Conservation (phyloP, 768 basidiomycete species). For the Terana coerulea region DNA sequence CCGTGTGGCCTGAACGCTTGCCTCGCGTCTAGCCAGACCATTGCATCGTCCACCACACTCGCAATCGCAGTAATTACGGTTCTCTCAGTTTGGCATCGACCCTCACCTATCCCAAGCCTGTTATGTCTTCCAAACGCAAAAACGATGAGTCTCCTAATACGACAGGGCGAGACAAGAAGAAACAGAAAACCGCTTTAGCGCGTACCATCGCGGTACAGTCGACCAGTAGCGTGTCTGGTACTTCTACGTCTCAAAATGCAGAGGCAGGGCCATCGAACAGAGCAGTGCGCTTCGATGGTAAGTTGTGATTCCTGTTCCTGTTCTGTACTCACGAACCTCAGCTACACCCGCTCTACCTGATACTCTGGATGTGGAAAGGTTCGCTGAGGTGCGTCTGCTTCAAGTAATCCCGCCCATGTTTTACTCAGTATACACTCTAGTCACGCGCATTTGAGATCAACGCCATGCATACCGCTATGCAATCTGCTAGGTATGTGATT, state of each 20-base stretch:
- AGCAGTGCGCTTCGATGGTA: constrained; percentile 38
- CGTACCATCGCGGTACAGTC: constrained; percentile 67
- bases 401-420: background rate
- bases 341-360: constrained; percentile 49
- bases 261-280: constrained; percentile 41
- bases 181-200: constrained; percentile 56
- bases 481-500: constrained; percentile 66
- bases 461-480: constrained; percentile 87
- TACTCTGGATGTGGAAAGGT: constrained; percentile 83
- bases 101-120: too few species aligned
- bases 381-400: constrained; percentile 60
- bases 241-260: constrained; percentile 21
- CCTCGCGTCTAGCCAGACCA: too few species aligned
- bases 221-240: background rate
- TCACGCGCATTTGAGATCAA: constrained; percentile 85
- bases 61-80: too few species aligned
- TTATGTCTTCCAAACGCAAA: constrained; percentile 8
- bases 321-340: background rate
- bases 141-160: constrained; percentile 3
- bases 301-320: constrained; percentile 13
- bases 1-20: too few species aligned
- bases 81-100: too few species aligned
- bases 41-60: too few species aligned
- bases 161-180: constrained; percentile 58
- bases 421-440: constrained; percentile 33